Evolutionary conservation across 2,329 filamentous ascomycete species (phyloP).

Genomic region (Byssoonygena ceratinophila): DNA sequence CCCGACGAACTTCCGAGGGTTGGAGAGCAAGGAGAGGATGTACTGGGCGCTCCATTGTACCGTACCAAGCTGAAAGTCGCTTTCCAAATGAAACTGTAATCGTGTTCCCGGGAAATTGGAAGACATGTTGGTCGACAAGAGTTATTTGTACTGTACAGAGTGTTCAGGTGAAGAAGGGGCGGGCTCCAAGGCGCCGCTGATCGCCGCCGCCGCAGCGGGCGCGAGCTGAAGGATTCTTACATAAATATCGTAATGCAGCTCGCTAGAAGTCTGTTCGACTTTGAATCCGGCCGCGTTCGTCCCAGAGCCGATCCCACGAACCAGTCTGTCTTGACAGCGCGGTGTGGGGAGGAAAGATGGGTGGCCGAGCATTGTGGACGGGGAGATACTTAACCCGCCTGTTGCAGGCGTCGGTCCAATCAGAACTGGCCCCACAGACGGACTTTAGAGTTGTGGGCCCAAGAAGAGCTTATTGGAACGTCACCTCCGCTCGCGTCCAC

Average conservation of each 20-base stretch:
- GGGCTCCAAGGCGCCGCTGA: background rate
- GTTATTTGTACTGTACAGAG: background rate
- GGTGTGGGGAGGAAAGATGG: background rate
- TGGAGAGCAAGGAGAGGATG: conserved; percentile 4
- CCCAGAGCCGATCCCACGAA: background rate
- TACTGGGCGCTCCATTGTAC: background rate
- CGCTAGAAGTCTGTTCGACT: background rate
- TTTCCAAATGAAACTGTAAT: background rate
- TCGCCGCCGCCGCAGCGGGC: background rate
- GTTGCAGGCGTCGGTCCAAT: background rate
- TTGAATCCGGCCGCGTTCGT: conserved; percentile 1
- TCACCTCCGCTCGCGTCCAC: background rate
- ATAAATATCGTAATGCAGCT: background rate
- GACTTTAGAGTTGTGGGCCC: background rate
- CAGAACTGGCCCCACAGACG: background rate
- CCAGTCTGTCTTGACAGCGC: background rate
- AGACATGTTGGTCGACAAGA: background rate
- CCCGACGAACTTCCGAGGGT: conserved; percentile 2
- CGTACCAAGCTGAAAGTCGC: background rate
- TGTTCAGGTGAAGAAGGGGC: background rate
- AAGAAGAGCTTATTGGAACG: background rate
- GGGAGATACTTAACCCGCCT: background rate
- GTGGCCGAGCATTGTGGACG: background rate
- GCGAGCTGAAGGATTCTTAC: background rate
- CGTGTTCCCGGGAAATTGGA: background rate